Conservation (phyloP, 345 rosid genomes). For the Eucalyptus urophylla region DNA sequence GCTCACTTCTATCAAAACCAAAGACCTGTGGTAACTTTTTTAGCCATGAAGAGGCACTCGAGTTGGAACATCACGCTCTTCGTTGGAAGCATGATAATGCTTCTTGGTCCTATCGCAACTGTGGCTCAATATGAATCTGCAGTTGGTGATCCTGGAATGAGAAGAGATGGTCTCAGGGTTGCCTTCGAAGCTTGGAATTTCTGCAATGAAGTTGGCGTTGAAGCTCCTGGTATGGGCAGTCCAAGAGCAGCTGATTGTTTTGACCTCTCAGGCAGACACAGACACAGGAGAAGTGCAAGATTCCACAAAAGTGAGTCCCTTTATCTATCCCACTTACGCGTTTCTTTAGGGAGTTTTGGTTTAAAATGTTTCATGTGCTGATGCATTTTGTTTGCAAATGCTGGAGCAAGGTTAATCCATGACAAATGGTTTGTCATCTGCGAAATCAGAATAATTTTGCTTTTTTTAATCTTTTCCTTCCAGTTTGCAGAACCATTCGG, state of each 20-base stretch:
- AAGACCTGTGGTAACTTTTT: not conserved
- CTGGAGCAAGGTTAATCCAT: not conserved
- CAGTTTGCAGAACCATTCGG: not conserved
- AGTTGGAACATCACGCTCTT: not conserved
- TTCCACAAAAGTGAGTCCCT: not conserved
- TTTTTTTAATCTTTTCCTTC: not conserved
- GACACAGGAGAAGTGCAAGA: not conserved
- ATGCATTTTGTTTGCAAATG: not conserved
- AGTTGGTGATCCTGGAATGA: constrained; percentile 86
- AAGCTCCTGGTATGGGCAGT: constrained; percentile 62
- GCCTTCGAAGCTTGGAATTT: constrained; percentile 94
- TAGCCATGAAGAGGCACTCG: not conserved
- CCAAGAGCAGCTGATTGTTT: constrained; percentile 87
- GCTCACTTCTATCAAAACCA: not conserved
- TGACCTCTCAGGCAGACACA: constrained; percentile 22
- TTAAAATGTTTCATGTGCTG: not conserved
- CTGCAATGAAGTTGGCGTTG: constrained; percentile 83
- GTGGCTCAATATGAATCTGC: constrained; percentile 20
- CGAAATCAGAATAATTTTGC: not conserved
- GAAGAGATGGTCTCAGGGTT: constrained; percentile 64
- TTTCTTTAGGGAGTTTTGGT: not conserved
- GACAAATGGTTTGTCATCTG: not conserved
- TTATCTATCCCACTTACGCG: not conserved
- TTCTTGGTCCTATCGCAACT: not conserved
- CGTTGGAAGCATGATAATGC: not conserved